Evolutionary conservation across 148 eudicot species (phyloP), one percentile per base, ranked within the genome.

Genomic region (Hydrangea macrophylla): DNA sequence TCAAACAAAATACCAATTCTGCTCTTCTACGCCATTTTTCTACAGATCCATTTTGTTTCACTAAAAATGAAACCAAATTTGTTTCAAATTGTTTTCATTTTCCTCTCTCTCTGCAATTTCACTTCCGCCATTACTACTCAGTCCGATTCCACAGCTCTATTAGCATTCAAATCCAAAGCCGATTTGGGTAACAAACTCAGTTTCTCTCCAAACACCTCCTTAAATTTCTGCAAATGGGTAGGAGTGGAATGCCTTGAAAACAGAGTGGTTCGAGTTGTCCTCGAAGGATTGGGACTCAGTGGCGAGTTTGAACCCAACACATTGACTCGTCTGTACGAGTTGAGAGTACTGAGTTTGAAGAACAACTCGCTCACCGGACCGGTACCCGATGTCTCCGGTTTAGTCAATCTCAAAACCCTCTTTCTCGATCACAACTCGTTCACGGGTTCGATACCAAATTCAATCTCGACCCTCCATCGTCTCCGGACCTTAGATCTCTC

Each of bases 321-420:
- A 9, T 48, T 86, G 15, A 64, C 86, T 51, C 81, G 69, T 2
- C 67, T 86, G 22, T 76, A 77, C 75, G 86, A 86, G 64, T 82
- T 86, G 62, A 45, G 91, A 35, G 84, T 84, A 13, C 73, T 86
- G 7, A 82, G 86, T 48, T 70, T 86, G 2, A 73, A 66, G 0
- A 84, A 81, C 75, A 80, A 84, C 83, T 84, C 88, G 2, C 79
- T 86, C 57, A 44, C 65, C 48, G 91, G 91, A 2, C 79, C 81
- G 1, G 59, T 84, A 1, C 91, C 91, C 0, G 79, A 84, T 63
- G 76, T 86, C 20, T 68, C 86, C 24, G 26, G 67, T 1, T 72
- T 86, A 0, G 0, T 59, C 32, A 84, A 86, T 56, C 81, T 84
- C 20, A 84, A 82, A 40, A 55, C 77, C 3, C 45, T 86, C 6